Evolutionary conservation across 176 grass and related monocot species (phyloP).

Genomic region (Oropetium thomaeum): DNA sequence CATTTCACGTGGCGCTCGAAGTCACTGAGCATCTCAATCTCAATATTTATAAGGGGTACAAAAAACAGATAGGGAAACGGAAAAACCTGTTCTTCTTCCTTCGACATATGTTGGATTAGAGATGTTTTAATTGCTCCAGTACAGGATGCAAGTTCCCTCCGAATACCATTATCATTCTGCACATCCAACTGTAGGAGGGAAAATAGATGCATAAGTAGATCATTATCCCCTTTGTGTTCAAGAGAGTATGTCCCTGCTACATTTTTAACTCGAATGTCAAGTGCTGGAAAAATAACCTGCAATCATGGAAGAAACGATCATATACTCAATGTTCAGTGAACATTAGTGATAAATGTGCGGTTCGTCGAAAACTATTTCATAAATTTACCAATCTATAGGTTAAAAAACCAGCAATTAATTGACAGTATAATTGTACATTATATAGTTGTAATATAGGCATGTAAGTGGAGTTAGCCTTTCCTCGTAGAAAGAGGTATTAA

Average conservation of each 20-base stretch:
- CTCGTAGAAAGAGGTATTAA: background rate
- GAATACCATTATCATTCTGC: conserved; percentile 33
- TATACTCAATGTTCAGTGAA: background rate
- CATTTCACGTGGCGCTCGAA: background rate
- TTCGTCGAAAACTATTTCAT: background rate
- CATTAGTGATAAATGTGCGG: background rate
- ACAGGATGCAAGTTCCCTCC: conserved; percentile 76
- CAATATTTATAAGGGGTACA: background rate
- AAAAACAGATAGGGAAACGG: background rate
- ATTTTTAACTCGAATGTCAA: conserved; percentile 91
- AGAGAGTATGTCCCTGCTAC: conserved; percentile 81
- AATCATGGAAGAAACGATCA: conserved; percentile 9
- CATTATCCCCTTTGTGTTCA: conserved; percentile 79
- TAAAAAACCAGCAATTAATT: background rate
- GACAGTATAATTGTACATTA: background rate
- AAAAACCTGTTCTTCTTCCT: conserved; percentile 90
- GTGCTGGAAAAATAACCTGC: conserved; percentile 90
- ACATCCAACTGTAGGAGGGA: conserved; percentile 53
- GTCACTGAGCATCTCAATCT: background rate
- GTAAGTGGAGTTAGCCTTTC: background rate
- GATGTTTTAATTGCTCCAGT: conserved; percentile 70
- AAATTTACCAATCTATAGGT: background rate
- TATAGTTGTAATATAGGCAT: background rate
- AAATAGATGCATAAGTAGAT: conserved; percentile 67
- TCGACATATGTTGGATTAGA: conserved; percentile 87